phyloP scores from a whole-genome alignment of 2,329 filamentous ascomycete genomes.

The Pseudogymnoascus sp. region DNA sequence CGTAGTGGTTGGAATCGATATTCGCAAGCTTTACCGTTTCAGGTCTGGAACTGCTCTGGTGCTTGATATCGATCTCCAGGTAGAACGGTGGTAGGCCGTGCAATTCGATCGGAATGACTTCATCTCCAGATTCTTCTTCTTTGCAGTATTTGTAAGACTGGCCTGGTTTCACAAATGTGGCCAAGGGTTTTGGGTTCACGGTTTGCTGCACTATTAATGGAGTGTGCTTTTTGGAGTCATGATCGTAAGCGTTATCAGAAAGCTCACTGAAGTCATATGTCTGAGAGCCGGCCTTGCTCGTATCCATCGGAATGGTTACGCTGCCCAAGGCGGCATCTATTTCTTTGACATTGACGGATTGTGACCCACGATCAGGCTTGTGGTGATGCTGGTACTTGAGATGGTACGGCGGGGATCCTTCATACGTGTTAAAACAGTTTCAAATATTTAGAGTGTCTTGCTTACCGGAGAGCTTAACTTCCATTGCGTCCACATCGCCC shows the following conservation, averaged over 20 bases:
- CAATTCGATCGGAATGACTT: conserved; percentile 79
- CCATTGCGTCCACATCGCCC: conserved; percentile 83
- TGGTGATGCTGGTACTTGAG: conserved; percentile 74
- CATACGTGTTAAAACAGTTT: background rate
- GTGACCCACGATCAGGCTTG: conserved; percentile 57
- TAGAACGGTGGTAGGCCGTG: conserved; percentile 81
- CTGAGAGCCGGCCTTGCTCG: conserved; percentile 70
- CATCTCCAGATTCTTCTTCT: conserved; percentile 70
- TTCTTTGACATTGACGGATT: conserved; percentile 57
- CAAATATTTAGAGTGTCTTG: conserved; percentile 10
- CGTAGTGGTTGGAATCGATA: conserved; percentile 65
- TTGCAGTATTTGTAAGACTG: conserved; percentile 95
- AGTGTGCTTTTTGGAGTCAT: conserved; percentile 55
- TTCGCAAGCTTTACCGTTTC: conserved; percentile 76
- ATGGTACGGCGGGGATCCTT: conserved; percentile 71
- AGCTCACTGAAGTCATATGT: conserved; percentile 79
- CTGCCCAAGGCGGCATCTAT: conserved; percentile 70
- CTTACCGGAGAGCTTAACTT: conserved; percentile 69
- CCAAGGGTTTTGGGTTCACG: conserved; percentile 76
- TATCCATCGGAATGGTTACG: conserved; percentile 79
- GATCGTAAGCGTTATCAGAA: conserved; percentile 77
- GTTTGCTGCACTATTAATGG: conserved; percentile 69
- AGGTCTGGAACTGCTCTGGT: conserved; percentile 70
- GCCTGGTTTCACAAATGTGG: conserved; percentile 73
- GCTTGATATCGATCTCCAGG: conserved; percentile 87